phyloP scores from a whole-genome alignment of 148 eudicot genomes.

The Fagopyrum esculentum region DNA sequence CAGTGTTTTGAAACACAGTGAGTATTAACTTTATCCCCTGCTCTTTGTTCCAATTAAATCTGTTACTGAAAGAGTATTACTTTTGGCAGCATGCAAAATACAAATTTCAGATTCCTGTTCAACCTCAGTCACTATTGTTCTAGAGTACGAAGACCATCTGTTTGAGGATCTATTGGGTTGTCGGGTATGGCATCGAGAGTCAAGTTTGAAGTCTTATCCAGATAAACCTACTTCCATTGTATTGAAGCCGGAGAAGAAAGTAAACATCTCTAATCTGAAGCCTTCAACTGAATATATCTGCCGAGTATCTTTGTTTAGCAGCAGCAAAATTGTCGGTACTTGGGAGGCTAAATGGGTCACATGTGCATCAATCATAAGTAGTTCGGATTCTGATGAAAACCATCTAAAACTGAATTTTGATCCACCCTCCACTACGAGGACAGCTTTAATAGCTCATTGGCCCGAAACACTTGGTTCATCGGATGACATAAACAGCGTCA shows the following conservation, averaged over 20 bases:
- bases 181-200: conserved; percentile 43
- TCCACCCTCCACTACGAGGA: neutral
- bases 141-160: conserved; percentile 27
- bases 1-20: too few relatives aligned
- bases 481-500: conserved; percentile 15
- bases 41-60: conserved; percentile 1
- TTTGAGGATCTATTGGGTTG: conserved; percentile 37
- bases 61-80: neutral
- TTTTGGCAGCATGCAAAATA: conserved; percentile 36
- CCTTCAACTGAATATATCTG: conserved; percentile 41
- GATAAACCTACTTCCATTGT: conserved; percentile 36
- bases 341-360: conserved; percentile 52
- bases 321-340: conserved; percentile 25
- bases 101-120: conserved; percentile 34
- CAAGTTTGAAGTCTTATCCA: conserved; percentile 30
- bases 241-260: conserved; percentile 33
- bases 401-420: neutral
- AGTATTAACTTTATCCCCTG: neutral
- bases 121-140: conserved; percentile 31
- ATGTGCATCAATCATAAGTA: conserved; percentile 21
- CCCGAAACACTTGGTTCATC: conserved; percentile 15
- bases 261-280: conserved; percentile 34
- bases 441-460: neutral
- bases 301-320: conserved; percentile 42
- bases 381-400: conserved; percentile 20